These are phyloP conservation scores for Penicillium griseofulvum DNA, from an alignment of 2,329 filamentous ascomycete genomes.

Conservation along the genomic window DNA sequence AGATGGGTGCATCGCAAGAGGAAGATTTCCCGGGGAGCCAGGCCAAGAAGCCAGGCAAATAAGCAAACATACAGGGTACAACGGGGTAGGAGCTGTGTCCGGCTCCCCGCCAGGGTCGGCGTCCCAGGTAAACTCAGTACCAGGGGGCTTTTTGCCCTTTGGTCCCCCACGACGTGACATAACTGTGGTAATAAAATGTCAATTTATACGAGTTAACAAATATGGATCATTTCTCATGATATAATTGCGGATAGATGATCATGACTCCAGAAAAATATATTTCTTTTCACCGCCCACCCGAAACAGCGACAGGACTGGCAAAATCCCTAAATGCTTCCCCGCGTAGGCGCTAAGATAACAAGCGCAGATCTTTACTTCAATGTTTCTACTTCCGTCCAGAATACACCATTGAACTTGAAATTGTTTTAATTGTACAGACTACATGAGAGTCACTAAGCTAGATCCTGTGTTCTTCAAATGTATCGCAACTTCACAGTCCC, in stretches of 20 bases:
- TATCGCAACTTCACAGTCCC: slow-evolving; percentile 25
- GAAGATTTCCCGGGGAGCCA: slow-evolving; percentile 1
- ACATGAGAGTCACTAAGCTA: not conserved
- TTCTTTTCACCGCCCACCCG: slow-evolving; percentile 21
- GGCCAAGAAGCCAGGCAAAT: slow-evolving; percentile 14
- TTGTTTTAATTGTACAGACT: not conserved
- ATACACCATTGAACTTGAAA: not conserved
- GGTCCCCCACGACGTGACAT: slow-evolving; percentile 44
- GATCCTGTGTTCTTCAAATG: slow-evolving; percentile 1
- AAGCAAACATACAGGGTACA: slow-evolving; percentile 45
- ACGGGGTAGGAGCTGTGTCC: slow-evolving; percentile 46
- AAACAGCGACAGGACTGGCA: slow-evolving; percentile 13
- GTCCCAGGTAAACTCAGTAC: slow-evolving; percentile 44
- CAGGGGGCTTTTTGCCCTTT: slow-evolving; percentile 40
- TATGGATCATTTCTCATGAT: not conserved
- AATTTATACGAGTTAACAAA: not conserved
- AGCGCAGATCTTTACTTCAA: slow-evolving; percentile 11
- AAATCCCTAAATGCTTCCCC: slow-evolving; percentile 8
- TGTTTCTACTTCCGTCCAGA: not conserved
- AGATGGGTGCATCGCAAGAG: not conserved
- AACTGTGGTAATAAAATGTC: not conserved
- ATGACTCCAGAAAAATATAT: slow-evolving; percentile 17
- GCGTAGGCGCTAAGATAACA: slow-evolving; percentile 17
- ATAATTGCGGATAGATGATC: not conserved
- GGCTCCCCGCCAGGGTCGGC: slow-evolving; percentile 39